phyloP scores from a whole-genome alignment of 768 basidiomycete species.

The Pleurotus tuber-regium region DNA sequence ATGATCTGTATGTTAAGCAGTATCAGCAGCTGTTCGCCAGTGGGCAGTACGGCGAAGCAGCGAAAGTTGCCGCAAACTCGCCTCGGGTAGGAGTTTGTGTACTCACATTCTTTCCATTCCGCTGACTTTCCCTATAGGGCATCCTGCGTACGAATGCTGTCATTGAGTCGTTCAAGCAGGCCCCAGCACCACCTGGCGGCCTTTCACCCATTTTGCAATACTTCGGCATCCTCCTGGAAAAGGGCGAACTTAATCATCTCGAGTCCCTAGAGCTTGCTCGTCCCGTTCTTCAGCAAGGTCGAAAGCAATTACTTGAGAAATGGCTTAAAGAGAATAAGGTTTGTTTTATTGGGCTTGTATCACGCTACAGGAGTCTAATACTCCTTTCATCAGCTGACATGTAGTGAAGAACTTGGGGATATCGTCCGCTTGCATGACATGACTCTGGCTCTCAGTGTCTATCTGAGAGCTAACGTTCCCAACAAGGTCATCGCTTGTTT shows the following conservation, averaged over 20 bases:
- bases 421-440: conserved; percentile 93
- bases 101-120: conserved; percentile 4
- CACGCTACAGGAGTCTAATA: background rate
- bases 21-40: conserved; percentile 88
- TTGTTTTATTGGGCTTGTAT: conserved; percentile 10
- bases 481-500: conserved; percentile 99
- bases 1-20: conserved; percentile 93
- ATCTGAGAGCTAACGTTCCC: conserved; percentile 95
- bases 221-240: conserved; percentile 97
- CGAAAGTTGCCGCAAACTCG: conserved; percentile 97
- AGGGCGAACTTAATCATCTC: conserved; percentile 94
- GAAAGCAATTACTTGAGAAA: conserved; percentile 96
- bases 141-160: conserved; percentile 93
- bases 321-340: conserved; percentile 99
- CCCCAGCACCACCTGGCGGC: conserved; percentile 86
- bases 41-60: conserved; percentile 90
- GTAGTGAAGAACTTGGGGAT: conserved; percentile 97
- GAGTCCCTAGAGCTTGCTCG: conserved; percentile 95
- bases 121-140: conserved; percentile 51
- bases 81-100: conserved; percentile 59
- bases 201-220: conserved; percentile 97
- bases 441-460: conserved; percentile 96
- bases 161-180: conserved; percentile 96
- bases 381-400: conserved; percentile 70
- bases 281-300: conserved; percentile 92